A percentile compares a stretch with the other conserved stretches of the same genome.
Conservation (phyloP, 1,284 basidiomycete genomes). For the Ganoderma multipileum region DNA sequence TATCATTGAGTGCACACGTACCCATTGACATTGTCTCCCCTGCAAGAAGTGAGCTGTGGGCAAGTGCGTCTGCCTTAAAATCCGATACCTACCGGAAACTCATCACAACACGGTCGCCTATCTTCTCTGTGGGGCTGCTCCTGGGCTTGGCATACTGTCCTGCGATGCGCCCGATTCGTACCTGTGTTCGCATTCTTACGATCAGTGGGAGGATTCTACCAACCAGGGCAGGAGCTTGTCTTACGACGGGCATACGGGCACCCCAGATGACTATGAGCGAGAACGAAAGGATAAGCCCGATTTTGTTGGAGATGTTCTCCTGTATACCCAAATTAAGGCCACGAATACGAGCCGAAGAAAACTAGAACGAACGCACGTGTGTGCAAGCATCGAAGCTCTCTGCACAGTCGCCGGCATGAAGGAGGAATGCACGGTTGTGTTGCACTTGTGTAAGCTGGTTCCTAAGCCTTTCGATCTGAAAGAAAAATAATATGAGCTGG, state of each 20-base stretch:
- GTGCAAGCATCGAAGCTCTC: slow-evolving; percentile 94
- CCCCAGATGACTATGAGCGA: slow-evolving; percentile 96
- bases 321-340: slow-evolving; percentile 37
- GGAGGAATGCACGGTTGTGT: slow-evolving; percentile 88
- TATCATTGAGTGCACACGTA: slow-evolving; percentile 35
- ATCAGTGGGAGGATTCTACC: neutral
- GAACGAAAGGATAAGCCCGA: slow-evolving; percentile 94
- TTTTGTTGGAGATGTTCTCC: slow-evolving; percentile 94
- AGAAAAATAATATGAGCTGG: neutral
- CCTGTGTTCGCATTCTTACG: slow-evolving; percentile 45
- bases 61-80: neutral
- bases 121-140: slow-evolving; percentile 84
- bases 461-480: slow-evolving; percentile 86
- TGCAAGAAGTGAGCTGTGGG: slow-evolving; percentile 37
- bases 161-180: slow-evolving; percentile 91
- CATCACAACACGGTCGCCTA: slow-evolving; percentile 71
- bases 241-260: slow-evolving; percentile 86
- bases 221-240: slow-evolving; percentile 32
- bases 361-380: slow-evolving; percentile 56
- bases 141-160: slow-evolving; percentile 98
- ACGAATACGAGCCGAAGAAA: neutral
- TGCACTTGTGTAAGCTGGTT: slow-evolving; percentile 84
- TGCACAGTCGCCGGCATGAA: slow-evolving; percentile 98
- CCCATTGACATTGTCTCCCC: slow-evolving; percentile 98
- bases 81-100: slow-evolving; percentile 74